phyloP scores from a whole-genome alignment of 208 protist species.

The Crithidia expoeki region DNA sequence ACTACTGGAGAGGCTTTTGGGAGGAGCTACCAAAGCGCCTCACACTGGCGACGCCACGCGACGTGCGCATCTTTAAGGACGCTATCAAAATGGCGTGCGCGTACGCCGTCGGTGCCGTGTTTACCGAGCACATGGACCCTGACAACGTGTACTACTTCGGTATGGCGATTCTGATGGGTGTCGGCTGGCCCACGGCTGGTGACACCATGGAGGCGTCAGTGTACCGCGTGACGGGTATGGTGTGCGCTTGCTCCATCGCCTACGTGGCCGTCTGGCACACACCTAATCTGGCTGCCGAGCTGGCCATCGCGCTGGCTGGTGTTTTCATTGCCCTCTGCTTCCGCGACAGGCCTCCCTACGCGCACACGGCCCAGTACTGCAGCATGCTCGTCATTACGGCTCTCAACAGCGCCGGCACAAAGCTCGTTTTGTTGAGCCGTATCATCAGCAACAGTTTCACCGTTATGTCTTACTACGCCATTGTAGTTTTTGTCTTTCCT shows the following conservation, averaged over 20 bases:
- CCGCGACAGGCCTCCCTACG: conserved; percentile 36
- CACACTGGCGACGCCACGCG: conserved; percentile 58
- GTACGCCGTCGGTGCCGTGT: conserved; percentile 54
- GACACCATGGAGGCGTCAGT: conserved; percentile 61
- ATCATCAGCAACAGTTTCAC: conserved; percentile 55
- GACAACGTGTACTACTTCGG: conserved; percentile 66
- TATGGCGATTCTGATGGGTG: conserved; percentile 70
- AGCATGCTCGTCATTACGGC: conserved; percentile 42
- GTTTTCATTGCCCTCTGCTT: conserved; percentile 47
- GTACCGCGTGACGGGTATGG: conserved; percentile 60
- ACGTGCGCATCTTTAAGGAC: conserved; percentile 75
- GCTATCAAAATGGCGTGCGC: conserved; percentile 52
- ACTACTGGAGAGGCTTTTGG: conserved; percentile 70
- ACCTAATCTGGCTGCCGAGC: conserved; percentile 28
- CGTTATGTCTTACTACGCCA: conserved; percentile 68
- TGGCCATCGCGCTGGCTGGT: conserved; percentile 31
- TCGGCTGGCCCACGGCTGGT: conserved; percentile 54
- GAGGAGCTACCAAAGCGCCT: conserved; percentile 57
- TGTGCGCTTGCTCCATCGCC: conserved; percentile 49
- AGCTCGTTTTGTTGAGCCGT: conserved; percentile 38
- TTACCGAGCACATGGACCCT: conserved; percentile 48
- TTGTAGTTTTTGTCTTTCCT: conserved; percentile 68
- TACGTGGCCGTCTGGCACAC: conserved; percentile 48
- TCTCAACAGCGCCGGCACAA: conserved; percentile 31
- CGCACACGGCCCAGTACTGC: conserved; percentile 49